Evolutionary conservation across 2,329 filamentous ascomycete species (phyloP).

Genomic region (Sphaerulina vaccinii): DNA sequence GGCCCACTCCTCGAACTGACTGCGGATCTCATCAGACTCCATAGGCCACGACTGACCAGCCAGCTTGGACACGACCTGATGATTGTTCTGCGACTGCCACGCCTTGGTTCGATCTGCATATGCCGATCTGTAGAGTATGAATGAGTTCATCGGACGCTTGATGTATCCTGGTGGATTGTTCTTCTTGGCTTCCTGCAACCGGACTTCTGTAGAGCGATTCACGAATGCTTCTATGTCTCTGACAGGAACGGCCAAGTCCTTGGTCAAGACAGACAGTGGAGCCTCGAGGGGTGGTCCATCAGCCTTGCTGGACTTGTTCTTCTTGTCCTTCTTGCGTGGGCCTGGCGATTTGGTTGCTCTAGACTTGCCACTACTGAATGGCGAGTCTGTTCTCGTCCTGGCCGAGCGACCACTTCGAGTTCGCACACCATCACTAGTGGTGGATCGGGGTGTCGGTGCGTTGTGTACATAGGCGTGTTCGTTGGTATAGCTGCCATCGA

Average conservation of each 20-base stretch:
- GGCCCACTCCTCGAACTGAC: slow-evolving; percentile 76
- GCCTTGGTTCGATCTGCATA: slow-evolving; percentile 84
- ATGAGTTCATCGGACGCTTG: slow-evolving; percentile 93
- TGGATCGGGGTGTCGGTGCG: slow-evolving; percentile 48
- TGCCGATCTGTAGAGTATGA: slow-evolving; percentile 94
- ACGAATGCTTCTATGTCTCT: slow-evolving; percentile 81
- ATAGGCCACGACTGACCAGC: slow-evolving; percentile 83
- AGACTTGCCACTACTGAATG: slow-evolving; percentile 36
- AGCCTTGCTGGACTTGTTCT: slow-evolving; percentile 45
- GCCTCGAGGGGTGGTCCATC: slow-evolving; percentile 58
- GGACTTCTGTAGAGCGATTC: slow-evolving; percentile 64
- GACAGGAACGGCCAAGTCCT: slow-evolving; percentile 62
- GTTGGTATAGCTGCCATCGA: slow-evolving; percentile 28
- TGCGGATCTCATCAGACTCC: slow-evolving; percentile 70
- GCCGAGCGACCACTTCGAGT: slow-evolving; percentile 43
- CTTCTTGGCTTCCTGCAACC: slow-evolving; percentile 66
- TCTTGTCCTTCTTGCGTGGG: slow-evolving; percentile 45
- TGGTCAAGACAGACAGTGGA: slow-evolving; percentile 70
- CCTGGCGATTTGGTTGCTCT: slow-evolving; percentile 37
- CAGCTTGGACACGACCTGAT: slow-evolving; percentile 87
- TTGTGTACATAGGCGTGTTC: slow-evolving; percentile 32
- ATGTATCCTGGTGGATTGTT: slow-evolving; percentile 78
- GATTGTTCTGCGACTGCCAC: slow-evolving; percentile 81
- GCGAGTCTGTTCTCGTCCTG: slow-evolving; percentile 36
- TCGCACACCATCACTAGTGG: slow-evolving; percentile 41